Evolutionary conservation across 2,329 filamentous ascomycete genomes (phyloP).

Genomic region (Calonectria ilicicola): DNA sequence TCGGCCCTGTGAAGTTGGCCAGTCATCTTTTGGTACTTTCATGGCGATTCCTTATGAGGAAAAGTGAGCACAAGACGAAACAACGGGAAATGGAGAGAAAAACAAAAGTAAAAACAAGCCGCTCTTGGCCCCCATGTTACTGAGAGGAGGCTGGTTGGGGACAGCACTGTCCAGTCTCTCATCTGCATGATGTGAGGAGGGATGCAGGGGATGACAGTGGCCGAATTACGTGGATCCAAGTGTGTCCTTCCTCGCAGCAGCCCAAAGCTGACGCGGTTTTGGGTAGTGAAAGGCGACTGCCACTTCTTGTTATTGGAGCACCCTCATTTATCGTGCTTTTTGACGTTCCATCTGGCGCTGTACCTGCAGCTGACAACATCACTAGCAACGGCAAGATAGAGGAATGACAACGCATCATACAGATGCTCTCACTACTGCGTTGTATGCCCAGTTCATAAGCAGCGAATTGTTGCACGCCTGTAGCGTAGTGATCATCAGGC

Average conservation of each 20-base stretch:
- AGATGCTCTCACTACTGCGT: background rate
- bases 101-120: background rate
- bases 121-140: too few species aligned
- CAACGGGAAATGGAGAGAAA: background rate
- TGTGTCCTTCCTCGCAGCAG: background rate
- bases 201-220: conserved; percentile 8
- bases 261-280: background rate
- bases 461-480: background rate
- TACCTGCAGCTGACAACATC: conserved; percentile 8
- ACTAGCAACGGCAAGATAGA: background rate
- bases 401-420: conserved; percentile 14
- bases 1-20: background rate
- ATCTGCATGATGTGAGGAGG: background rate
- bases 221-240: conserved; percentile 16
- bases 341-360: background rate
- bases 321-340: conserved; percentile 1
- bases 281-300: background rate
- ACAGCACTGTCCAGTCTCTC: background rate
- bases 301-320: background rate
- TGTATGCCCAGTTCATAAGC: background rate
- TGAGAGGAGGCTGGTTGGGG: background rate
- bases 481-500: conserved; percentile 1
- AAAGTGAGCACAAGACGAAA: conserved; percentile 20
- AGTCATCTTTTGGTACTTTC: background rate
- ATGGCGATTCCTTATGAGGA: conserved; percentile 7